Base-by-base conservation (phyloP, 2,329 filamentous ascomycete species). In the Fusarium sp. region DNA sequence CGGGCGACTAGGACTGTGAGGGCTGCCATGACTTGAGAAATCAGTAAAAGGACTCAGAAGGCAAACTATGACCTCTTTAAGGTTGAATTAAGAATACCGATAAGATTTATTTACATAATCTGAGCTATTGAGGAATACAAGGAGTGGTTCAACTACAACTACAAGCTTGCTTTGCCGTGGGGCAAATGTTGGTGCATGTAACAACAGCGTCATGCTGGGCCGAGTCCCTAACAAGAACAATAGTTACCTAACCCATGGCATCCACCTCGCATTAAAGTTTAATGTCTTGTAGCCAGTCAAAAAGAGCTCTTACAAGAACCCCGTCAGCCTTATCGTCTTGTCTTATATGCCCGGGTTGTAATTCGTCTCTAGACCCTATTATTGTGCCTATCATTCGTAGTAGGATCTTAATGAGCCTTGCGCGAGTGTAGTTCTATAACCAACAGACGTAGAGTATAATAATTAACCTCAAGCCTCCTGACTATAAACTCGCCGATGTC, bases 171-270 rank as follows among this genome's bases (percentile, higher is more conserved):
- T 40, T 4, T 40, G 18, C n/a, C 8, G n/a, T 11, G n/a, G 18
- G 37, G 16, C 7, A 38, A 9, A 5, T 37, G 16, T 18, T 18
- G 7, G 16, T 7, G 3, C 14, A 18, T 40, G 5, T 6, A 6
- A 27, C 24, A 27, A 27, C 24, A 27, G 24, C 11, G 35, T 38
- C 16, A 38, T 4, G 6, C 7, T 9, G 3, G 16, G 35, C 16
- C 5, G 6, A 18, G 14, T 18, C 2, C 3, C 16, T 16, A 1
- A 16, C 2, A 0, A 42, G n/a, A 1, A 18, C 7, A 3, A 9
- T 14, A 10, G 3, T 47, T 24, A 24, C 42, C 42, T 18, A 18
- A 47, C 42, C 22, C 42, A 47, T 47, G 42, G 7, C 42, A 24
- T 9, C 13, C 20, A 45, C 13, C 42, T 16, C 0, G 22, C 4